Percentiles rank a stretch among this genome's conserved stretches.
phyloP scores from a whole-genome alignment of 2,329 filamentous ascomycete genomes.

The Metarhizium brunneum region DNA sequence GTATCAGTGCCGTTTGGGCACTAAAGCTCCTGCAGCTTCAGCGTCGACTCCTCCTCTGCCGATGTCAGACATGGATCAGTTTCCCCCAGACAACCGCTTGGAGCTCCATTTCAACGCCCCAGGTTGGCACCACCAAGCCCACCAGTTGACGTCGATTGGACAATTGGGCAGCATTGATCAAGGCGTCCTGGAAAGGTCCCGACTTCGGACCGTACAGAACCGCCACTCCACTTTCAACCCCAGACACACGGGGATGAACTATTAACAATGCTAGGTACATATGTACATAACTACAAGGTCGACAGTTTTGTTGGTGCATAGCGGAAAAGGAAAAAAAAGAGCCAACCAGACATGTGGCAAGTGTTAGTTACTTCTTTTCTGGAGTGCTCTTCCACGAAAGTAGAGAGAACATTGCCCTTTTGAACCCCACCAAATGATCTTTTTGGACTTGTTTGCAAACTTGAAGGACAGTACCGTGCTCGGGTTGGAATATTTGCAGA shows the following conservation, averaged over 20 bases:
- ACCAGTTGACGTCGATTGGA: neutral
- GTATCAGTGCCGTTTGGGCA: no score
- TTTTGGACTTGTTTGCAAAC: neutral
- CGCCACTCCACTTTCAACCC: neutral
- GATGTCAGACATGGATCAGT: no score
- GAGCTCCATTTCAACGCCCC: neutral
- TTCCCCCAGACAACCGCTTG: neutral
- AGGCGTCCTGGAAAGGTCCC: neutral
- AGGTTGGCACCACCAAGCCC: neutral
- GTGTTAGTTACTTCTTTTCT: no score
- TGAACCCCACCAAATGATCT: neutral
- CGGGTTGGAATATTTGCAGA: no score
- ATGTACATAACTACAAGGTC: no score
- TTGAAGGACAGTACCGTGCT: no score
- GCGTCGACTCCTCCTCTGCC: neutral
- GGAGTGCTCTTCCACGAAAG: no score
- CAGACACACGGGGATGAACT: neutral
- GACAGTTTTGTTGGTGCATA: neutral
- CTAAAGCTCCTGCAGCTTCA: neutral
- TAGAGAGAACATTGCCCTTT: neutral
- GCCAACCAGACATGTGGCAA: neutral
- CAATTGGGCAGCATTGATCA: neutral
- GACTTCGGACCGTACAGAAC: constrained; percentile 5
- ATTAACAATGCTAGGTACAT: neutral
- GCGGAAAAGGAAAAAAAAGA: neutral